Percentiles rank a stretch among this genome's conserved stretches.
phyloP scores from a whole-genome alignment of 2,329 filamentous ascomycete genomes.

The Ceratocystis variospora region DNA sequence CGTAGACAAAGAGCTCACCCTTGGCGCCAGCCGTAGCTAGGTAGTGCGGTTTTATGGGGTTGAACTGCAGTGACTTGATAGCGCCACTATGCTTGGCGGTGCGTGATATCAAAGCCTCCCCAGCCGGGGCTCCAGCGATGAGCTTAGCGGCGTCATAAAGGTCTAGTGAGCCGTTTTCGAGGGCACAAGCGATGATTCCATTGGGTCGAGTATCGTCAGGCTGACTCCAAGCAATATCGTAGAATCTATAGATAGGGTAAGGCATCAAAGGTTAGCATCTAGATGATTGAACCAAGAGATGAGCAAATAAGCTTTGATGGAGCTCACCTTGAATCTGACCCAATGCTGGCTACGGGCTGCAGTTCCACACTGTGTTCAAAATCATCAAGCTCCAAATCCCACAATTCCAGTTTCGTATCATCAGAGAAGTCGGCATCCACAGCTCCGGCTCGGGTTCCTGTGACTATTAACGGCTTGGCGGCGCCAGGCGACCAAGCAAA shows the following conservation, averaged over 20 bases:
- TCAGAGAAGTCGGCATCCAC: conserved; percentile 96
- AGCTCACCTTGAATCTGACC: conserved; percentile 71
- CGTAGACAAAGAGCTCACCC: conserved; percentile 91
- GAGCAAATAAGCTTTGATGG: neutral
- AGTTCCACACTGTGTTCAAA: conserved; percentile 65
- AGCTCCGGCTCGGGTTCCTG: conserved; percentile 85
- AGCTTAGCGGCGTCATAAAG: conserved; percentile 78
- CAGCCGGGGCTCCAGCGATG: conserved; percentile 34
- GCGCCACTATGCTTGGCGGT: conserved; percentile 82
- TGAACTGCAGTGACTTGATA: conserved; percentile 93
- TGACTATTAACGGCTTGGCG: conserved; percentile 69
- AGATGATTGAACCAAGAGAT: neutral
- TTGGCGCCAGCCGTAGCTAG: conserved; percentile 86
- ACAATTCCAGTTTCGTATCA: conserved; percentile 90
- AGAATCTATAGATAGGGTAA: conserved; percentile 50
- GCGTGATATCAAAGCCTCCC: conserved; percentile 68
- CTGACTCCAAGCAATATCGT: conserved; percentile 89
- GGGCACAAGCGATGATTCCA: conserved; percentile 85
- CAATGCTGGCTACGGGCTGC: conserved; percentile 69
- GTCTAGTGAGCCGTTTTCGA: conserved; percentile 87
- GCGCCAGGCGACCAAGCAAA: conserved; percentile 91
- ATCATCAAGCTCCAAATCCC: conserved; percentile 79
- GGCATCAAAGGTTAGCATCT: neutral
- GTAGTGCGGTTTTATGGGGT: conserved; percentile 79
- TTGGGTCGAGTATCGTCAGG: conserved; percentile 63